Base-by-base conservation (phyloP, 805 yeast genomes). In the Wickerhamiella kazuoi region DNA sequence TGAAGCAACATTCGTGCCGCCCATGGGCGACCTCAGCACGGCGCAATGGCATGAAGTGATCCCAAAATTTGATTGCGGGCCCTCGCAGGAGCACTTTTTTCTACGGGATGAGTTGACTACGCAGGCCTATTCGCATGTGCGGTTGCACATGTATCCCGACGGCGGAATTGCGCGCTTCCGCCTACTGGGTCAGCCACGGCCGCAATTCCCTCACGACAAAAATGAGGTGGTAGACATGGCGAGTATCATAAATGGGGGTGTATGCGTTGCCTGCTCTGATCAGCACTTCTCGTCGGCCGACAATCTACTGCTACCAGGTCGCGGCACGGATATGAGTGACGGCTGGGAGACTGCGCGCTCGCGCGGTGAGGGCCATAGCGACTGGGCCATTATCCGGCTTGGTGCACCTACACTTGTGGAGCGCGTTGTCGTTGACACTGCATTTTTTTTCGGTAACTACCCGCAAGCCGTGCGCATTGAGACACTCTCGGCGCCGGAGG, bases 311-410 rank as follows among this genome's bases (percentile, higher is more conserved):
- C 64, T 87, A 40, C 96, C 96, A 2, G 97, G 97, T 14, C 73
- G 96, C 44, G 98, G 98, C 38, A 72, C 69, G 50, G 95, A 87
- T 59, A 87, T 87, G 97, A 74, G 90, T 37, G 97, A 90, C 54
- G 98, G 98, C 13, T 87, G 98, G 98, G 98, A 87, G 57, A 87
- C 98, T 19, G 73, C 72, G 50, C 73, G 98, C 56, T 83, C 95
- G 2, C 71, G 97, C 56, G 65, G 63, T 11, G 71, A 75, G 3
- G 84, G 81, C 34, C 97, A 87, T 56, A 74, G 71, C 30, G 98
- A 87, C 64, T 87, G 95, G 95, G 94, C 74, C 2, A 71, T 82
- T 38, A 70, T 87, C 42, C 72, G 77, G 49, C 68, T 87, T 39
- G 96, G 95, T 16, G 72, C 76, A 26, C 65, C 82, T 3, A 65